Evolutionary conservation across 1,139 yeast genomes (phyloP).

Genomic region (Saccharomyces hybrid): DNA sequence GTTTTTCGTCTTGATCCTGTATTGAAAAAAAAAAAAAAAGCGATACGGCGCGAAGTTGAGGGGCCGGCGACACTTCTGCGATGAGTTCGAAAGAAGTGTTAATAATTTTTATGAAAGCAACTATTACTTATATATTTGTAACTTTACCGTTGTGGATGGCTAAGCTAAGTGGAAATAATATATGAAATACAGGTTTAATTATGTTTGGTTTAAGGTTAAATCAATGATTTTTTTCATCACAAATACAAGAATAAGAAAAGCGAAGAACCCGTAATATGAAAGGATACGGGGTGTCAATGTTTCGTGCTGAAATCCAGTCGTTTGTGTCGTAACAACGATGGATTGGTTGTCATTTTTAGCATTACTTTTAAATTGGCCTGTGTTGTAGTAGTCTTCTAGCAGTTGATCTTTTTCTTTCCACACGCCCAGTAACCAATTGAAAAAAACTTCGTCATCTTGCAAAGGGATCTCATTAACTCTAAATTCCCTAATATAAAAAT

Average conservation of each 20-base stretch:
- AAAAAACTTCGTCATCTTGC: conserved; percentile 54
- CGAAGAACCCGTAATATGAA: not conserved
- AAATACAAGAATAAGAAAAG: not conserved
- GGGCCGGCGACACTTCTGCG: not conserved
- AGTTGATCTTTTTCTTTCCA: conserved; percentile 74
- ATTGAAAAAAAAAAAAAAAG: not conserved
- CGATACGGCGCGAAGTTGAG: not conserved
- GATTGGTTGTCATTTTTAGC: not conserved
- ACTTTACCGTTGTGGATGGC: not conserved
- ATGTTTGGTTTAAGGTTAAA: not conserved
- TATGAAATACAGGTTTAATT: not conserved
- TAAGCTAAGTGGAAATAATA: not conserved
- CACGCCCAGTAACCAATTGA: conserved; percentile 58
- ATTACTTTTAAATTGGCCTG: conserved; percentile 43
- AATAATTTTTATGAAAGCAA: not conserved
- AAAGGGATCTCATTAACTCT: conserved; percentile 57
- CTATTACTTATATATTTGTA: not conserved
- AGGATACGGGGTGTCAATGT: not conserved
- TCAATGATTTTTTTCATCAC: not conserved
- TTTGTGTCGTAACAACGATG: not conserved
- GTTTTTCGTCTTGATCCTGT: not conserved
- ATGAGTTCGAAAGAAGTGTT: not conserved
- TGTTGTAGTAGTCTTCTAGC: conserved; percentile 50
- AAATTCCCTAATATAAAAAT: conserved; percentile 53
- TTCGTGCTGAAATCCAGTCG: not conserved